Evolutionary conservation across 169 alveolate genomes (phyloP), one percentile per base, ranked within the genome.

Genomic region (Cryptosporidium ubiquitum): DNA sequence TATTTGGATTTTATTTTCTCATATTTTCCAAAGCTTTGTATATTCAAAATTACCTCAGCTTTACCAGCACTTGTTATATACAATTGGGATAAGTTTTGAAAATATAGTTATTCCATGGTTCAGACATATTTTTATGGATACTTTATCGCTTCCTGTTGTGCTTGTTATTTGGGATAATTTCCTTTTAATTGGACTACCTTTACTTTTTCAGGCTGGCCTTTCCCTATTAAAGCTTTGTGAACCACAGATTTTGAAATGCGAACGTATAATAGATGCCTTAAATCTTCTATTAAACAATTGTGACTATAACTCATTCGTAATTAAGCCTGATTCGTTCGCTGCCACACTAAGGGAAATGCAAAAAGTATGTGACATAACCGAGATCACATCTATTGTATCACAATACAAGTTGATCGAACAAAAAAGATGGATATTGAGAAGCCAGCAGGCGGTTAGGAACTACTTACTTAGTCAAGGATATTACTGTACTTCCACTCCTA

Each of bases 191-290:
- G 89, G 89, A 23, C 23, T 79, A 2, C 89, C 89, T n/a, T 44
- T 79, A 14, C 89, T 79, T 61, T 79, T 79, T 35, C 89, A 79
- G 23, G 68, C 89, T 33, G 89, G 89, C 29, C 74, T 79, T 60
- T 61, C 89, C 2, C 18, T 79, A 6, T 31, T 79, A 44, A 79
- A 61, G 26, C 40, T 79, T 29, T 61, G 75, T 35, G 79, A 79
- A 69, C 40, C 89, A 26, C 79, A 79, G 26, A 20, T 79, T 23
- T 66, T 79, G 7, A 79, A 52, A 39, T 79, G 79, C 33, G 75
- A 47, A 40, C 10, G 9, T 39, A 23, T 37, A 5, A 4, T 79
- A 40, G 79, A 61, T 37, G 74, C 89, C 9, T 23, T 79, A 26
- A 58, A 79, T 26, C 39, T 64, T 12, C 18, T 79, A 40, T 23